Percentiles rank a stretch among this genome's conserved stretches.
Conservation (phyloP, 2,329 filamentous ascomycete genomes). For the Epichloe gansuensis region DNA sequence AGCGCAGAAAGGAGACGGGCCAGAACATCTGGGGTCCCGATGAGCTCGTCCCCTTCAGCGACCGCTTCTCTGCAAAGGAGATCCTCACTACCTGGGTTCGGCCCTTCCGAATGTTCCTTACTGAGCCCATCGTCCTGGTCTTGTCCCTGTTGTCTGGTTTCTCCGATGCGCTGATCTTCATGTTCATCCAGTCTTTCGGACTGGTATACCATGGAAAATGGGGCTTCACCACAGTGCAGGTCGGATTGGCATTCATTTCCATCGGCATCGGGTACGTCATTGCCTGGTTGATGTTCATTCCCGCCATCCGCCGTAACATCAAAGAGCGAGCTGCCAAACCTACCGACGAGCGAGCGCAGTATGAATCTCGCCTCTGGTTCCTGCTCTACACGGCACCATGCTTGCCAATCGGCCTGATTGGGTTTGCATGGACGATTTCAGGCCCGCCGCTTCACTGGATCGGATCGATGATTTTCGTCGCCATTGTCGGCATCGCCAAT, state of each 20-base stretch:
- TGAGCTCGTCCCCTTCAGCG: slow-evolving; percentile 50
- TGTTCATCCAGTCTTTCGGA: slow-evolving; percentile 60
- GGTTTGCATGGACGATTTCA: slow-evolving; percentile 57
- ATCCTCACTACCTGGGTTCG: slow-evolving; percentile 45
- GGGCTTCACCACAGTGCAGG: slow-evolving; percentile 43
- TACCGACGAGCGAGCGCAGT: slow-evolving; percentile 47
- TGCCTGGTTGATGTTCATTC: slow-evolving; percentile 47
- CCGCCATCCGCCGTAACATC: slow-evolving; percentile 42
- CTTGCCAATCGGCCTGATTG: slow-evolving; percentile 54
- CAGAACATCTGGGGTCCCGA: slow-evolving; percentile 60
- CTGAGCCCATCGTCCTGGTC: slow-evolving; percentile 61
- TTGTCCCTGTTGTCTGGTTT: slow-evolving; percentile 62
- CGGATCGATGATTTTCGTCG: slow-evolving; percentile 51
- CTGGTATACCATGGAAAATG: slow-evolving; percentile 55
- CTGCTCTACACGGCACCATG: slow-evolving; percentile 50
- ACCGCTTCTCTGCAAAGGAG: slow-evolving; percentile 47
- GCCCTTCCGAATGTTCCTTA: slow-evolving; percentile 61
- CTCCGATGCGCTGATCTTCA: slow-evolving; percentile 65
- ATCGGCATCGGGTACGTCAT: slow-evolving; percentile 56
- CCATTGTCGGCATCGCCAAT: slow-evolving; percentile 60
- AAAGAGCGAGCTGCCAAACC: slow-evolving; percentile 37
- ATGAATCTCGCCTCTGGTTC: slow-evolving; percentile 55
- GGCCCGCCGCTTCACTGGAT: slow-evolving; percentile 57
- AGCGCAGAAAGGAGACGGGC: slow-evolving; percentile 47
- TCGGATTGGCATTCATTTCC: slow-evolving; percentile 52